Percentiles rank a stretch among this genome's conserved stretches.
phyloP scores from a whole-genome alignment of 2,329 filamentous ascomycete genomes.

The Fusarium xylarioides region DNA sequence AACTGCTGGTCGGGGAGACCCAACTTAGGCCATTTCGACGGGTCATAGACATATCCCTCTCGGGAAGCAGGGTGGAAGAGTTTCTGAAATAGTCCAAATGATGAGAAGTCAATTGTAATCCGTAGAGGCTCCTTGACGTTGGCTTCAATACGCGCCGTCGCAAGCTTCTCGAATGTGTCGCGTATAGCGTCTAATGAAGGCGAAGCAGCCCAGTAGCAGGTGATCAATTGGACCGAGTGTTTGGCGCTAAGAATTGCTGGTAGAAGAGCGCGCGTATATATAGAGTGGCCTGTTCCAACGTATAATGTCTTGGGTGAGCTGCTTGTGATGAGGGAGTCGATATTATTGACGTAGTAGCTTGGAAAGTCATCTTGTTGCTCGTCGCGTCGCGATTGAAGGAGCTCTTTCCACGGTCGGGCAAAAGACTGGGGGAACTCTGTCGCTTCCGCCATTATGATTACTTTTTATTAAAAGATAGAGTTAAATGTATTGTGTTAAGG shows the following conservation, averaged over 20 bases:
- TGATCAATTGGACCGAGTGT: conserved; percentile 77
- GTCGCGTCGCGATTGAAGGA: conserved; percentile 45
- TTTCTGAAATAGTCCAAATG: conserved; percentile 76
- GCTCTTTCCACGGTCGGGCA: conserved; percentile 50
- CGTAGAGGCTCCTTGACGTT: conserved; percentile 53
- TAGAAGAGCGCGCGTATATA: conserved; percentile 64
- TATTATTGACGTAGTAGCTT: conserved; percentile 55
- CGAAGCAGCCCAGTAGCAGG: conserved; percentile 83
- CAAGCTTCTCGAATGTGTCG: conserved; percentile 67
- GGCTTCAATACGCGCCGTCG: conserved; percentile 48
- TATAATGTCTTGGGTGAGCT: conserved; percentile 59
- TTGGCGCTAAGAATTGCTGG: conserved; percentile 69
- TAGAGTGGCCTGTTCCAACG: conserved; percentile 66
- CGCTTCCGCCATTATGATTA: conserved; percentile 7
- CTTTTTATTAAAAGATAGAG: not conserved
- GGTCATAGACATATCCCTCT: conserved; percentile 68
- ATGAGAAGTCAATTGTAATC: conserved; percentile 82
- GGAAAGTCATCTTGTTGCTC: conserved; percentile 57
- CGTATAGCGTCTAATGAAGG: conserved; percentile 66
- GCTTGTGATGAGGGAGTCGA: conserved; percentile 58
- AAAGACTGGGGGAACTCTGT: conserved; percentile 50
- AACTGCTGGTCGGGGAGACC: conserved; percentile 67
- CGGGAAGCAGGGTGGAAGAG: conserved; percentile 74
- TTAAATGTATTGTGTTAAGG: not conserved
- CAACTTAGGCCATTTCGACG: conserved; percentile 68